Conservation (phyloP, 768 basidiomycete genomes). For the Pseudohyphozyma bogoriensis region DNA sequence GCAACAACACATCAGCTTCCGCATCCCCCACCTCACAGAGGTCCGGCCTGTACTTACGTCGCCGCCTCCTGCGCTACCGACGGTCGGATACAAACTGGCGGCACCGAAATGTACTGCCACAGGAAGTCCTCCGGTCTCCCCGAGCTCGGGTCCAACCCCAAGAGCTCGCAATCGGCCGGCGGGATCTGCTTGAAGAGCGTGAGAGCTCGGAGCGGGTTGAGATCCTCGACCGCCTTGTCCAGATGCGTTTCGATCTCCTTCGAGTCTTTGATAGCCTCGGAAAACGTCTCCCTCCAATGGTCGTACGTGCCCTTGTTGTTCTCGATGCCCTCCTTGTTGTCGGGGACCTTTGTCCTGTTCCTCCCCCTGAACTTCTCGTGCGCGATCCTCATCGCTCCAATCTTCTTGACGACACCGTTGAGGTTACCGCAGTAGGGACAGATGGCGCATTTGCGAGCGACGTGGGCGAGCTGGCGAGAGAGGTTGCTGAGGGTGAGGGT, state of each 20-base stretch:
- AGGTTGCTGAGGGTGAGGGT: slow-evolving; percentile 77
- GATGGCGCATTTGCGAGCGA: slow-evolving; percentile 79
- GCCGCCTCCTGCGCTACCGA: slow-evolving; percentile 96
- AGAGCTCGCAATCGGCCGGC: slow-evolving; percentile 89
- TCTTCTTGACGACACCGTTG: slow-evolving; percentile 95
- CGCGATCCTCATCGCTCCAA: slow-evolving; percentile 84
- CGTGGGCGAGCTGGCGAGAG: slow-evolving; percentile 71
- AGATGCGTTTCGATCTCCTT: slow-evolving; percentile 76
- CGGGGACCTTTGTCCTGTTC: slow-evolving; percentile 79
- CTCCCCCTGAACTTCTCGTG: slow-evolving; percentile 96
- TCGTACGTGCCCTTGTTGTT: slow-evolving; percentile 21
- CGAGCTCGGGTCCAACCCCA: slow-evolving; percentile 76
- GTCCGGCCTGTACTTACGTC: slow-evolving; percentile 35
- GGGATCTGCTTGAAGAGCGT: slow-evolving; percentile 87
- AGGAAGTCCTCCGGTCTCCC: slow-evolving; percentile 94
- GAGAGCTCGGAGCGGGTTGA: slow-evolving; percentile 86
- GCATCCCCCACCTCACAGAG: background rate
- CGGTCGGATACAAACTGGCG: slow-evolving; percentile 92
- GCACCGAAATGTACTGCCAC: slow-evolving; percentile 98
- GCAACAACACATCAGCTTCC: background rate
- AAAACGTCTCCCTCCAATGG: slow-evolving; percentile 48
- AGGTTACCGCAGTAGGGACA: slow-evolving; percentile 88
- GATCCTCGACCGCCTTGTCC: slow-evolving; percentile 81
- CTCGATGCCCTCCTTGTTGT: slow-evolving; percentile 57
- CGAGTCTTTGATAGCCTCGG: slow-evolving; percentile 68